Evolutionary conservation across 2,329 filamentous ascomycete species (phyloP).

Genomic region (Penicillium olsonii): DNA sequence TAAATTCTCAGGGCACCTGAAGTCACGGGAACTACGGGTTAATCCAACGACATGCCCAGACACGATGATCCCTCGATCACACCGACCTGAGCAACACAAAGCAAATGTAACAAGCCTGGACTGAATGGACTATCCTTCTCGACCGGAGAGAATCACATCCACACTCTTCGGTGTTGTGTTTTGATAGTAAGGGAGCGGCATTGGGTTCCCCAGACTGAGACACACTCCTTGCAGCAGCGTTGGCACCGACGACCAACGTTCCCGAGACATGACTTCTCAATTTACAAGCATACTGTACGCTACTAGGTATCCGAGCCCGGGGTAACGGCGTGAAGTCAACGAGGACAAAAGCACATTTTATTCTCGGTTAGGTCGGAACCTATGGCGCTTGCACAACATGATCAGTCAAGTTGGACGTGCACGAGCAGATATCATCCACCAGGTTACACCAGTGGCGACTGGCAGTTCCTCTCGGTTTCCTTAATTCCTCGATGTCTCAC

Average conservation of each 20-base stretch:
- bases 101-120: too few relatives aligned
- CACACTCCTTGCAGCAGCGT: not conserved
- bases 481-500: not conserved
- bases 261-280: not conserved
- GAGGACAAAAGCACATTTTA: not conserved
- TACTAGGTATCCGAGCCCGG: too few relatives aligned
- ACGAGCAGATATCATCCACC: not conserved
- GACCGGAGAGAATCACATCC: too few relatives aligned
- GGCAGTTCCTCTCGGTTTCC: not conserved
- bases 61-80: too few relatives aligned
- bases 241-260: not conserved
- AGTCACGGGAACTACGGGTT: too few relatives aligned
- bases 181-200: not conserved
- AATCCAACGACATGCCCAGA: too few relatives aligned
- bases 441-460: constrained; percentile 1
- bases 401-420: constrained; percentile 3
- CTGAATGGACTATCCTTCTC: too few relatives aligned
- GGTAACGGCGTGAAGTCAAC: too few relatives aligned
- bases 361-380: constrained; percentile 2
- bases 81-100: too few relatives aligned
- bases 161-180: not conserved
- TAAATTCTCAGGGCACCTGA: too few relatives aligned
- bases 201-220: not conserved
- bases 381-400: constrained; percentile 3
- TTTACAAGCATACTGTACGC: too few relatives aligned